Evolutionary conservation across 2,329 filamentous ascomycete genomes (phyloP).

Genomic region (Neonectria hederae): DNA sequence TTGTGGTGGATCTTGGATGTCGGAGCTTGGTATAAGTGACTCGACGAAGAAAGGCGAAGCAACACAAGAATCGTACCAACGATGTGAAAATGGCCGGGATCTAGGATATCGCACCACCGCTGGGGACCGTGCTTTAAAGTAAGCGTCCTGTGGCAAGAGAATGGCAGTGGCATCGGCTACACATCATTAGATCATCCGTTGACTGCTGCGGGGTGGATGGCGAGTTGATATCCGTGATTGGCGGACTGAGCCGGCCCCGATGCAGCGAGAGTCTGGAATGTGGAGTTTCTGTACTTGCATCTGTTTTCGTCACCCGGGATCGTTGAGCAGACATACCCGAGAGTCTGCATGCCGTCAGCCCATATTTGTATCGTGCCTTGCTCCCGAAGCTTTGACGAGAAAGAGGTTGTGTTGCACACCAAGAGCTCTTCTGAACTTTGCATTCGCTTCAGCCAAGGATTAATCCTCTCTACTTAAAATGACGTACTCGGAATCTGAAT

Average conservation of each 20-base stretch:
- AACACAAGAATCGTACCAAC: not conserved
- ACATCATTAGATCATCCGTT: too few species aligned
- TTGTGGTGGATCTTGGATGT: not conserved
- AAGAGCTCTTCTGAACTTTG: not conserved
- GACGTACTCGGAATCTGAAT: not conserved
- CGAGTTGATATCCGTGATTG: slow-evolving; percentile 12
- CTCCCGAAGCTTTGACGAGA: not conserved
- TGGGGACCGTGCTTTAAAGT: not conserved
- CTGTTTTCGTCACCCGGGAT: not conserved
- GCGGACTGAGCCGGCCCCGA: slow-evolving; percentile 24
- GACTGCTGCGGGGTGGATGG: not conserved
- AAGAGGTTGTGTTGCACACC: not conserved
- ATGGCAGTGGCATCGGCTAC: not conserved
- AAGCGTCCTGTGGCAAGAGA: not conserved
- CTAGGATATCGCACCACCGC: slow-evolving; percentile 7
- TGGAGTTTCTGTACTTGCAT: slow-evolving; percentile 12
- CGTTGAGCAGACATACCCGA: not conserved
- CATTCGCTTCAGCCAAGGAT: not conserved
- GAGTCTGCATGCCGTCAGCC: not conserved
- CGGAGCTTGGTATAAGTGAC: not conserved
- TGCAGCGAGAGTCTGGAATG: not conserved
- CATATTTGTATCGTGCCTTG: slow-evolving; percentile 9
- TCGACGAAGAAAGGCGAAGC: not conserved
- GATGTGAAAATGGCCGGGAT: not conserved
- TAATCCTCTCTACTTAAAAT: not conserved